Evolutionary conservation across 176 grass and related monocot genomes (phyloP), one percentile per base, ranked within the genome.

Genomic region (Guadua angustifolia): DNA sequence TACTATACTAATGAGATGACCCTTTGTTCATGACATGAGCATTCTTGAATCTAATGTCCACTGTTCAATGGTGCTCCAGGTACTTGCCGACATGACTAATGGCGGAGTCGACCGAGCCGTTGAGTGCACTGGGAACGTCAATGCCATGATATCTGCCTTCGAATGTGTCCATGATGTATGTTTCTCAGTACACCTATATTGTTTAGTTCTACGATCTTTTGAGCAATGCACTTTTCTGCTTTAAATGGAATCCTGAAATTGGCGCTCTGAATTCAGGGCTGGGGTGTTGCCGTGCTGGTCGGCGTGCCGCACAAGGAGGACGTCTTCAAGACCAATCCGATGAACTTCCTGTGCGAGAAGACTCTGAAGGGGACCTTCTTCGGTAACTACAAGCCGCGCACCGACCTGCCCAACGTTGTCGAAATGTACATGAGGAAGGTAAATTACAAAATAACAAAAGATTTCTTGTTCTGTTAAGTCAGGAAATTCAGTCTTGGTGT

Each of bases 311-410:
- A 92, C 83, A 97, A 83, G 87, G 92, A 94, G 7, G 91, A 63
- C 7, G 83, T 76, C 65, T 97, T 97, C 90, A 94, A 94, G 86
- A 97, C 94, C 5, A 71, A 82, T 35, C 94, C 92, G 0, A 75
- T 94, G 83, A 89, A 97, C 71, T 94, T 97, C 73, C 88, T 97
- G 2, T 89, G 39, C 1, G 94, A 97, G 85, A 97, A 35, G 84
- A 97, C 94, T 1, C 92, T 97, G 7, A 97, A 97, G 66, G 94
- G 94, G 3, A 97, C 94, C 52, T 97, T 97, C 85, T 97, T 88
- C n/a, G 94, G 94, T 6, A 90, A 97, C 86, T 97, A 97, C 73
- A 97, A 94, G 36, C 88, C 92, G 0, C 89, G 88, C 25, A 86
- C 92, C 0, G 94, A 94, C 74, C 61, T 97, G 38, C 94, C 94